These are phyloP conservation scores for Pythium dissotocum DNA, from an alignment of 352 stramenopile genomes.

Conservation along the genomic window DNA sequence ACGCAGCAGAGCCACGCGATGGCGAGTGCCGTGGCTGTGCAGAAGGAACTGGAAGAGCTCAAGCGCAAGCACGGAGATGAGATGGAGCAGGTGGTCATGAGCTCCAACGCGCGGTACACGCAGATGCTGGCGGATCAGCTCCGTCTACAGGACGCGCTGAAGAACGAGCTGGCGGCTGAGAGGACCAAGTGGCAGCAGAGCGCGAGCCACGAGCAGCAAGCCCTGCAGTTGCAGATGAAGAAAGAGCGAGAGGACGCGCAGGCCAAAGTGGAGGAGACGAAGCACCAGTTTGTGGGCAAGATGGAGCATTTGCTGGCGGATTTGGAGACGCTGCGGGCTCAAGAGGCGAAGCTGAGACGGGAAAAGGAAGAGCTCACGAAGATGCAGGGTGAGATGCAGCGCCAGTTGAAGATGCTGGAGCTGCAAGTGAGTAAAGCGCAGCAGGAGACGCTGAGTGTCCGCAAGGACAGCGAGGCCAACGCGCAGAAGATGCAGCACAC, in stretches of 20 bases:
- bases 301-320: conserved; percentile 65
- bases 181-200: conserved; percentile 21
- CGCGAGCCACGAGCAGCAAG: conserved; percentile 20
- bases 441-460: conserved; percentile 51
- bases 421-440: conserved; percentile 47
- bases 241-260: conserved; percentile 31
- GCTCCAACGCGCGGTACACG: conserved; percentile 72
- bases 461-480: conserved; percentile 47
- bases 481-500: conserved; percentile 46
- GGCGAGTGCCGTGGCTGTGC: conserved; percentile 16
- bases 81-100: conserved; percentile 62
- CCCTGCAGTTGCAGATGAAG: conserved; percentile 27
- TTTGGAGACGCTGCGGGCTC: conserved; percentile 40
- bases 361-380: conserved; percentile 56
- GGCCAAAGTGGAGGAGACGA: conserved; percentile 43
- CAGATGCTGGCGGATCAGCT: conserved; percentile 75
- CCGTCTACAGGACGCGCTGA: conserved; percentile 51
- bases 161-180: conserved; percentile 17
- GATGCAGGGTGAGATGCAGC: conserved; percentile 38
- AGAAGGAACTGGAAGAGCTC: conserved; percentile 32
- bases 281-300: conserved; percentile 56
- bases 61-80: conserved; percentile 53
- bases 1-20: conserved; percentile 21
- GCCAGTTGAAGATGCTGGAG: conserved; percentile 40
- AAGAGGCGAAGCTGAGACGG: conserved; percentile 48